phyloP scores from a whole-genome alignment of 2,329 filamentous ascomycete species.

The Plectosphaerella cucumerina region DNA sequence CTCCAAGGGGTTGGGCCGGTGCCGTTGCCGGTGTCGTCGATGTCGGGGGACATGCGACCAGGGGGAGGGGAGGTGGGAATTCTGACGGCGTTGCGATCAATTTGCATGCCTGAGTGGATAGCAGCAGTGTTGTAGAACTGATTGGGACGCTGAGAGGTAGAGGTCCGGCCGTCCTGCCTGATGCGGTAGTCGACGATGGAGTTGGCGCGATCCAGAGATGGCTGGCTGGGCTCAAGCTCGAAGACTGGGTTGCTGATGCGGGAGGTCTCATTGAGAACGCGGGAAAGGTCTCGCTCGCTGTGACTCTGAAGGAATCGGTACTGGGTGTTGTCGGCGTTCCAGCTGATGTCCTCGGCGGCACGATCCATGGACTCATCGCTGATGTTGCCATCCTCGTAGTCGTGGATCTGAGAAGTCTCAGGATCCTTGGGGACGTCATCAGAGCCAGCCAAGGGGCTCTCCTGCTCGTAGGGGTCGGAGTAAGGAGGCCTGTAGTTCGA shows the following conservation, averaged over 20 bases:
- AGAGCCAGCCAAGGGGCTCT: neutral
- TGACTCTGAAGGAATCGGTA: conserved; percentile 6
- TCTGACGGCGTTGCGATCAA: conserved; percentile 1
- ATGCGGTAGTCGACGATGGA: no score
- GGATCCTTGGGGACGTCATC: conserved; percentile 1
- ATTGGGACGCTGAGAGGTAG: neutral
- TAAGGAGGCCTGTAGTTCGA: no score
- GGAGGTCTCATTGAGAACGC: conserved; percentile 4
- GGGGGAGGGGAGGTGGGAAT: conserved; percentile 1
- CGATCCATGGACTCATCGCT: neutral
- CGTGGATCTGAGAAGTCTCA: neutral
- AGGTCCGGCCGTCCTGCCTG: no score
- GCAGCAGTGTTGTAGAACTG: conserved; percentile 10
- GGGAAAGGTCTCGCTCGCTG: conserved; percentile 12
- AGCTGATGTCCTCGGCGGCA: neutral
- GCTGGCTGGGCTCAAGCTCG: no score
- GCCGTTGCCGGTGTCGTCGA: neutral
- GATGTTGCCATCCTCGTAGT: conserved; percentile 1
- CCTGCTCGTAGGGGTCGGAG: no score
- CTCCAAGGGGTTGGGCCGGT: neutral
- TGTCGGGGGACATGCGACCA: neutral
- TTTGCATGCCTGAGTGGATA: conserved; percentile 8
- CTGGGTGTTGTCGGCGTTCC: neutral
- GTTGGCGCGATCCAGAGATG: no score
- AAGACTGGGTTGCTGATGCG: no score